Base-by-base conservation (phyloP, 495 filamentous ascomycete genomes). In the Tuber calosporum region DNA sequence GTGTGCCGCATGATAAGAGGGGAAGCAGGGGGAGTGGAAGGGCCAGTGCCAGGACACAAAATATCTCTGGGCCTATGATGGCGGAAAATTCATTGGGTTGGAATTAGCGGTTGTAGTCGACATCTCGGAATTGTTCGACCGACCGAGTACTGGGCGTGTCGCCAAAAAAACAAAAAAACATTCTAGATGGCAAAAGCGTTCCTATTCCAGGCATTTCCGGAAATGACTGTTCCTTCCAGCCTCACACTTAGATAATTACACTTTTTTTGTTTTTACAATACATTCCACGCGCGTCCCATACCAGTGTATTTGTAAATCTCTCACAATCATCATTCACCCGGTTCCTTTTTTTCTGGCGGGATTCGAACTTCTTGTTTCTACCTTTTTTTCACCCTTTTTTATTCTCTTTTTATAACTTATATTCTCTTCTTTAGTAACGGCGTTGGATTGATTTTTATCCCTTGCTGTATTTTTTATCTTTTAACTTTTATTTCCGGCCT, bases 51-150 rank as follows among this genome's bases (percentile, higher is more conserved):
- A 85, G 90, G 77, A 89, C 89, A 69, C 84, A 87, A 75, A 86
- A 87, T 81, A 93, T 93, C 77, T 91, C 89, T 62, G 89, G 88
- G 69, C 95, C 95, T 5, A 92, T 99, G 73, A 96, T 94, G 86
- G 92, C 94, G 62, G 95, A 97, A 86, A 99, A 99, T 85, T 97
- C 93, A 70, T 88, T 99, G 75, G 95, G 95, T 76, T 99, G 95
- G 95, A 97, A 97, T 85, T 99, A 88, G 88, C 84, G 41, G 41
- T 62, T 72, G 36, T 69, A 69, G 42, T 62, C 13, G 53, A 62
- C 53, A 34, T 62, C 26, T 62, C 53, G 26, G 53, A 62, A 62
- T 62, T 30, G 30, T 11, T 62, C 53, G 26, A 34, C 53, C 26
- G 15, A 34, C 34, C 19, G 11, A 15, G 26, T 34, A 34, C 26